phyloP scores from a whole-genome alignment of 129 eudicot species.

The Deinandra increscens region DNA sequence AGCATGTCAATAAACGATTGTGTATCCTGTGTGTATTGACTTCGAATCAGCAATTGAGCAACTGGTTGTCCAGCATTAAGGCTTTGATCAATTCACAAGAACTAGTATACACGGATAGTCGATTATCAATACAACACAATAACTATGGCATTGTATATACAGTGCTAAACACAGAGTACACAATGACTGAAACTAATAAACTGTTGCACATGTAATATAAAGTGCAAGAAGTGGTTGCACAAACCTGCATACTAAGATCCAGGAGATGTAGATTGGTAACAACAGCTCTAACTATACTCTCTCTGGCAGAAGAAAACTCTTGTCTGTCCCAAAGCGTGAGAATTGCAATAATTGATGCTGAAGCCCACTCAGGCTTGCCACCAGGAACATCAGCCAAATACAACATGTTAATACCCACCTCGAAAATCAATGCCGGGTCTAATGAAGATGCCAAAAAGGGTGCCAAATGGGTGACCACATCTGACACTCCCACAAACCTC shows the following conservation, averaged over 20 bases:
- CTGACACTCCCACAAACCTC: conserved; percentile 93
- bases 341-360: conserved; percentile 78
- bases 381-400: conserved; percentile 99
- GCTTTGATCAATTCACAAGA: neutral
- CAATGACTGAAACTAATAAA: conserved; percentile 3
- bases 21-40: conserved; percentile 2
- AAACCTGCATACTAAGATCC: conserved; percentile 97
- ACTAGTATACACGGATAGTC: conserved; percentile 11
- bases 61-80: conserved; percentile 6
- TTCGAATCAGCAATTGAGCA: conserved; percentile 13
- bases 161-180: neutral
- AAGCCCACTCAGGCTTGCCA: conserved; percentile 99
- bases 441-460: conserved; percentile 82
- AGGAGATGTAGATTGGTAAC: conserved; percentile 89
- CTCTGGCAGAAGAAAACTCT: conserved; percentile 92
- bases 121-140: conserved; percentile 5
- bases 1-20: neutral
- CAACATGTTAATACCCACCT: conserved; percentile 95
- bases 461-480: conserved; percentile 88
- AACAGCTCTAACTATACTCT: conserved; percentile 94
- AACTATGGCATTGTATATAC: conserved; percentile 18
- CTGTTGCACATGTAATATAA: conserved; percentile 10
- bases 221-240: conserved; percentile 31
- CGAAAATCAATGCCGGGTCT: conserved; percentile 90
- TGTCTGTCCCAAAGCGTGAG: conserved; percentile 98